Base-by-base conservation (phyloP, 163 green algal genomes). In the Scenedesmus sp. region DNA sequence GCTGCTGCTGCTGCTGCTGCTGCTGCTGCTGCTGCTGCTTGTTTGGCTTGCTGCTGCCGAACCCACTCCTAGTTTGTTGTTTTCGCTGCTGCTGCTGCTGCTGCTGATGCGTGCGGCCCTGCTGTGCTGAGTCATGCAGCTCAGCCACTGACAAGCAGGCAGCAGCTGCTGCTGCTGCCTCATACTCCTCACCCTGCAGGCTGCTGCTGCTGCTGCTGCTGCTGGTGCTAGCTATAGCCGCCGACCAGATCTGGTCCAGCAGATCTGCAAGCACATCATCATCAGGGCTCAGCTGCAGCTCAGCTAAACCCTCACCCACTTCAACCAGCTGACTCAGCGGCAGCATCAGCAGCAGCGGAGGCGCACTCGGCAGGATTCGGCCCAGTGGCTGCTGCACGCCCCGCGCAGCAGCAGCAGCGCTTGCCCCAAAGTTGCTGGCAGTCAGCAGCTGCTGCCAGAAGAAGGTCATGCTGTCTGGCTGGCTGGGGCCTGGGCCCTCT, bases 221-320 rank as follows among this genome's bases (percentile, higher is more conserved):
- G 52, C 81, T 60, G 81, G 54, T 46, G 81, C 60, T 82, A 34
- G 82, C 4, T 20, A 74, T 55, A 52, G 23, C 86, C 9, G 67
- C 67, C 54, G 56, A 8, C 70, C 87, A 91, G 12, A 91, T 84
- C 54, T 91, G 66, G 52, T 91, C 87, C 56, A 91, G 10, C 55
- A 84, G 55, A 23, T 85, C 66, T 46, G 87, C 87, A 46, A 86
- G 73, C 2, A 3, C 10, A 1, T 59, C 73, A 76, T 86, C 73
- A 4, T 70, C 70, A 59, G 70, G 23, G 7, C 52, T 57, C 20
- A 91, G 20, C 70, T 55, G 66, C 73, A 91, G 55, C n/a, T 76
- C 54, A 52, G 66, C 26, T 9, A 86, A 46, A 8, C 56, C 20
- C 3, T 23, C 18, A 13, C 16, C 73, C 0, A 91, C 3, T 18